Conservation (phyloP, 108 stramenopile genomes). For the Cyclotella cryptica region DNA sequence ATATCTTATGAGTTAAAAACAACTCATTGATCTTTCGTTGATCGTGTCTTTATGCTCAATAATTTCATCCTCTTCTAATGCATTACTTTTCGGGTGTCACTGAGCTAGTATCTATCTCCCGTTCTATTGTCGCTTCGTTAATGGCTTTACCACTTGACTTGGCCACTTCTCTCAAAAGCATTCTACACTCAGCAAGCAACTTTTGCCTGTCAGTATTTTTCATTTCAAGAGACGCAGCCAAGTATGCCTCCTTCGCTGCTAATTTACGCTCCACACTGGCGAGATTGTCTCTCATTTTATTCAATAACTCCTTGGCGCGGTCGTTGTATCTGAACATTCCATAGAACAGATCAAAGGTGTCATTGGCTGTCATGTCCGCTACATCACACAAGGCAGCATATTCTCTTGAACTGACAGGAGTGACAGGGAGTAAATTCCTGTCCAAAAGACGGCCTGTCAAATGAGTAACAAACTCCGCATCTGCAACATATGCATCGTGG, state of each 20-base stretch:
- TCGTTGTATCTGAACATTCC: constrained; percentile 96
- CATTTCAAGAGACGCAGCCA: constrained; percentile 91
- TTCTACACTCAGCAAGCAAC: constrained; percentile 87
- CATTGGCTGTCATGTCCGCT: constrained; percentile 88
- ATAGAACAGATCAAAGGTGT: constrained; percentile 95
- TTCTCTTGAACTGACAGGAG: constrained; percentile 92
- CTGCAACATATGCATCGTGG: constrained; percentile 91
- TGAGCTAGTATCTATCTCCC: too few species aligned
- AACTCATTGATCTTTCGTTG: too few species aligned
- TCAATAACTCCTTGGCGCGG: constrained; percentile 74
- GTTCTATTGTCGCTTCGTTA: too few species aligned
- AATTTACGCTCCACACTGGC: constrained; percentile 92
- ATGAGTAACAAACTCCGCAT: constrained; percentile 97
- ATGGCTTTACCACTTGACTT: constrained; percentile 29
- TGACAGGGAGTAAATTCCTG: constrained; percentile 81
- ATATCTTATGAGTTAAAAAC: too few species aligned
- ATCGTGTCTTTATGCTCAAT: too few species aligned
- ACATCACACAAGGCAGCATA: constrained; percentile 91
- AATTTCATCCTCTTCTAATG: too few species aligned
- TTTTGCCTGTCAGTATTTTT: constrained; percentile 87
- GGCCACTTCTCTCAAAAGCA: constrained; percentile 85
- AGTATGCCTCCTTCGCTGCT: constrained; percentile 94
- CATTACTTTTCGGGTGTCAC: too few species aligned
- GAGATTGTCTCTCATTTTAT: constrained; percentile 88
- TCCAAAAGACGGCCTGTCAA: constrained; percentile 92